phyloP scores from a whole-genome alignment of 768 basidiomycete genomes.

The Naganishia antarctica region DNA sequence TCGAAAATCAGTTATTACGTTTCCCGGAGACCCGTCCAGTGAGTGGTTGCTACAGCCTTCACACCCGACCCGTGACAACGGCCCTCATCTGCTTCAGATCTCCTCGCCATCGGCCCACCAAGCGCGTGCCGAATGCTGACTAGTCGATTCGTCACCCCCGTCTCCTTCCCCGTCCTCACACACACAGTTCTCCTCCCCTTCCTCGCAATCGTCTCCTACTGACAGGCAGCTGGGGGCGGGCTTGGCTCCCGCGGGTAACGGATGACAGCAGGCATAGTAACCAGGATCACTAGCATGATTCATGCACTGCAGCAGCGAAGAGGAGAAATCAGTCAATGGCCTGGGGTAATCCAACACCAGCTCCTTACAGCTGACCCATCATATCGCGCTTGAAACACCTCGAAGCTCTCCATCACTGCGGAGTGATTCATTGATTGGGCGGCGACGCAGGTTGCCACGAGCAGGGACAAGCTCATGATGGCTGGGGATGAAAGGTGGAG shows the following conservation, averaged over 20 bases:
- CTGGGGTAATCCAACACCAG: not conserved
- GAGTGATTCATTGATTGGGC: conserved; percentile 5
- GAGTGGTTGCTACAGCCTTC: no score
- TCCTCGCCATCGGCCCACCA: no score
- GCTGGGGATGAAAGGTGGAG: not conserved
- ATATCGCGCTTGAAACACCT: conserved; percentile 5
- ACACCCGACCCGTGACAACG: no score
- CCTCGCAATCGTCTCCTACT: conserved; percentile 15
- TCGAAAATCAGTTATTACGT: no score
- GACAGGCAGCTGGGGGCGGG: conserved; percentile 7
- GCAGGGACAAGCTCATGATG: not conserved
- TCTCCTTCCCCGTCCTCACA: conserved; percentile 9
- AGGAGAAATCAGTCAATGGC: not conserved
- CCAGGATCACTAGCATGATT: conserved; percentile 18
- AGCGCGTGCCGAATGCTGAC: no score
- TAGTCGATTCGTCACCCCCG: no score
- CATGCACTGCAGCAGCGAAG: conserved; percentile 20
- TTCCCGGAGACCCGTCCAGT: no score
- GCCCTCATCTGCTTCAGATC: no score
- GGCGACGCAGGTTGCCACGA: not conserved
- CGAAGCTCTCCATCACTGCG: conserved; percentile 3
- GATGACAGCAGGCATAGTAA: conserved; percentile 23
- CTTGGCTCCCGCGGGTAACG: conserved; percentile 1
- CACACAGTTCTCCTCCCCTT: conserved; percentile 9
- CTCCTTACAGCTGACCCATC: conserved; percentile 19